Conservation (phyloP, 2,329 filamentous ascomycete genomes). For the Leptographium radiaticola region DNA sequence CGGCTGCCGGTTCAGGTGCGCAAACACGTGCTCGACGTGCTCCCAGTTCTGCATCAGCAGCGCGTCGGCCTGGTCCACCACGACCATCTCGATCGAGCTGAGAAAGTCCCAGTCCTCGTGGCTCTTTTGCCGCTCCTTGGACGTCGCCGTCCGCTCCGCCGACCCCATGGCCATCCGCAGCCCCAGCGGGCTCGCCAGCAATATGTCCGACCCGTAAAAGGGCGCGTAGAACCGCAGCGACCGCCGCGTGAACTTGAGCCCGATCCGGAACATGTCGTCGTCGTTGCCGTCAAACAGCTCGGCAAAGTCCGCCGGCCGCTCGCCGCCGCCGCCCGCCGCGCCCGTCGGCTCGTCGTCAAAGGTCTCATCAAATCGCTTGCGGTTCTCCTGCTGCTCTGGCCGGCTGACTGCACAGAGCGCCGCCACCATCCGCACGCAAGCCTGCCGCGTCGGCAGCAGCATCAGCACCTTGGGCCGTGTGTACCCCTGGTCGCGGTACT, state of each 20-base stretch:
- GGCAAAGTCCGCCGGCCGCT: conserved; percentile 74
- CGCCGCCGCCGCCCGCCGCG: conserved; percentile 14
- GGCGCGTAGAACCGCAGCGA: conserved; percentile 89
- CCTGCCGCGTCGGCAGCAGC: conserved; percentile 76
- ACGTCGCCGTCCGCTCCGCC: conserved; percentile 40
- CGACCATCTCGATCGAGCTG: conserved; percentile 79
- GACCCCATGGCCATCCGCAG: conserved; percentile 83
- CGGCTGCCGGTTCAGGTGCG: conserved; percentile 82
- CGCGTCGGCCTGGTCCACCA: conserved; percentile 86
- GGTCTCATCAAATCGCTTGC: conserved; percentile 77
- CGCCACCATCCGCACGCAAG: conserved; percentile 67
- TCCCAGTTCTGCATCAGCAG: conserved; percentile 98
- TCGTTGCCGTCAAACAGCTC: conserved; percentile 90
- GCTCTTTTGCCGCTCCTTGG: background rate
- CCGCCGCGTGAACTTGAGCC: conserved; percentile 94
- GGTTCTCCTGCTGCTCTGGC: conserved; percentile 89
- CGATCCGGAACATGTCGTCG: conserved; percentile 91
- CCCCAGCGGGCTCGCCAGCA: conserved; percentile 80
- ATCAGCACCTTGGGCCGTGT: conserved; percentile 89
- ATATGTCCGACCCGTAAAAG: conserved; percentile 94
- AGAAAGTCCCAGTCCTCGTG: conserved; percentile 76
- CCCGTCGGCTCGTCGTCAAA: conserved; percentile 55
- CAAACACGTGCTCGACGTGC: conserved; percentile 82
- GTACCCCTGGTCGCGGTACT: conserved; percentile 87
- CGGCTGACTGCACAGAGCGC: conserved; percentile 62